Evolutionary conservation across 2,329 filamentous ascomycete genomes (phyloP).

Genomic region (Ciborinia camelliae): DNA sequence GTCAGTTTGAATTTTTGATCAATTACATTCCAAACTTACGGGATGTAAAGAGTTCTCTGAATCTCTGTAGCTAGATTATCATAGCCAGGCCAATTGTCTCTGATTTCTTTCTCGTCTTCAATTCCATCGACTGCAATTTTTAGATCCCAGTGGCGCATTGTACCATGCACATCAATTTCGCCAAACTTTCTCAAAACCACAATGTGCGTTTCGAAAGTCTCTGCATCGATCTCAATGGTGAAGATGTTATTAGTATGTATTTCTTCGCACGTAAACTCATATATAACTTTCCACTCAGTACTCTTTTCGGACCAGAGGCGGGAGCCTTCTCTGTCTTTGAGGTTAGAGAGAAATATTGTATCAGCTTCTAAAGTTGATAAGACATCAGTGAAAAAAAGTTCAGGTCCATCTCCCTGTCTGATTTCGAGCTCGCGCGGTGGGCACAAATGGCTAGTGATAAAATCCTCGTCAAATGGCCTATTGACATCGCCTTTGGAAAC

Average conservation of each 20-base stretch:
- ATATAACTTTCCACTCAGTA: constrained; percentile 28
- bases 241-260: constrained; percentile 21
- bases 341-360: constrained; percentile 26
- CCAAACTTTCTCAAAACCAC: constrained; percentile 26
- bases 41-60: constrained; percentile 29
- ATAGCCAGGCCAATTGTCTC: constrained; percentile 21
- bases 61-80: constrained; percentile 24
- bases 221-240: constrained; percentile 34
- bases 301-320: constrained; percentile 29
- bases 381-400: constrained; percentile 30
- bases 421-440: not conserved
- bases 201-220: constrained; percentile 28
- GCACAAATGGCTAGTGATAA: constrained; percentile 9
- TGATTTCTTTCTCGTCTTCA: constrained; percentile 16
- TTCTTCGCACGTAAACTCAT: constrained; percentile 33
- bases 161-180: constrained; percentile 34
- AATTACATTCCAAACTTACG: constrained; percentile 26
- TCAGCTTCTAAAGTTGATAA: constrained; percentile 32
- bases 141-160: constrained; percentile 36
- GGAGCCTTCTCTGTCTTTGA: constrained; percentile 26
- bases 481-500: constrained; percentile 19
- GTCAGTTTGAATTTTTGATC: not conserved
- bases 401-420: constrained; percentile 9
- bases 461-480: not conserved
- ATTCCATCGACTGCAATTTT: constrained; percentile 27